Base-by-base conservation (phyloP, 805 yeast genomes). In the Starmera amethionina region DNA sequence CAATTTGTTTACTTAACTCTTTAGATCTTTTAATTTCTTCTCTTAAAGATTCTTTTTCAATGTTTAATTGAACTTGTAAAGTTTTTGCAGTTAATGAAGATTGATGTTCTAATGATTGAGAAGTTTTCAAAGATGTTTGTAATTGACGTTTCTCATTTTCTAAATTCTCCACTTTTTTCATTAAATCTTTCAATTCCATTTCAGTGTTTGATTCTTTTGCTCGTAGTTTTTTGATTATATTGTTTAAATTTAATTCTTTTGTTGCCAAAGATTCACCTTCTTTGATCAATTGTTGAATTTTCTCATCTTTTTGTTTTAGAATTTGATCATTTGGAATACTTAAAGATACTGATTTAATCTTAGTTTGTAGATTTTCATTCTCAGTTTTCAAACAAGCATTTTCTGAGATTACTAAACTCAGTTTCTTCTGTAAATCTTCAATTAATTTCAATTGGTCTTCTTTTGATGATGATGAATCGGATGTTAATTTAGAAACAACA, bases 181-280 rank as follows among this genome's bases (percentile, higher is more conserved):
- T 42, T 12, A 48, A 39, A 3, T 40, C 42, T 16, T 32, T 32
- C 8, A 64, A 45, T 16, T 65, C 59, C 2, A 59, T 57, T 14
- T 68, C 75, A 15, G 59, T 57, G 13, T 60, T 64, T 7, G 47
- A 13, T 38, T 75, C 73, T 31, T 65, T 68, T 16, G 68, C 60
- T 34, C 77, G 75, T 42, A 88, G 59, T 46, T 70, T 68, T 45
- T 83, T 83, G 38, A 89, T 75, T 0, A 79, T 67, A 33, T 77
- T 84, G 48, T 74, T 77, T 39, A 78, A 68, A 47, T 73, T 75
- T 25, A 86, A 67, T 50, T 90, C 97, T 44, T 75, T 78, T 43
- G 71, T 70, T 0, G 93, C 77, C 32, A 87, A 60, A 19, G 72
- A 75, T 46, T 82, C 79, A 4, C 95, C 95, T 58, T 88, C 96